phyloP scores from a whole-genome alignment of 306 rosid genomes.

The Trichosanthes cucumerina region DNA sequence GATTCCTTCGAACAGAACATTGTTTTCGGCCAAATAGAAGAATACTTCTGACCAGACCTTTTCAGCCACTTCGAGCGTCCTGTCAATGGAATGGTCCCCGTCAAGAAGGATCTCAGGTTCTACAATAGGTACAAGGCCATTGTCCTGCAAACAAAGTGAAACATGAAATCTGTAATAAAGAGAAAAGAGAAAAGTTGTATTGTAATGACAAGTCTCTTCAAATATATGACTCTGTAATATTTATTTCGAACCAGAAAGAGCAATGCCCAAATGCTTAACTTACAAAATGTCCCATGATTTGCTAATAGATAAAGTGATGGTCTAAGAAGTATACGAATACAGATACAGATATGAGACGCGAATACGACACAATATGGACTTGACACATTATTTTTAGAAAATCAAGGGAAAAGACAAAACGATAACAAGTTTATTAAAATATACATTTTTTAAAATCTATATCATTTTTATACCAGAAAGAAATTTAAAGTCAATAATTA shows the following conservation, averaged over 20 bases:
- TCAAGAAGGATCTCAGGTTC: conserved; percentile 99
- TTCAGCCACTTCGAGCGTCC: conserved; percentile 93
- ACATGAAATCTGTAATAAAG: neutral
- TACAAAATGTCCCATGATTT: neutral
- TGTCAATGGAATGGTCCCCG: conserved; percentile 93
- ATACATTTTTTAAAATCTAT: no score
- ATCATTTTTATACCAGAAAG: no score
- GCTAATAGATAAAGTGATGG: neutral
- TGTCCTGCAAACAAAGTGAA: conserved; percentile 43
- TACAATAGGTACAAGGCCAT: conserved; percentile 98
- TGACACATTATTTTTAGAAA: no score
- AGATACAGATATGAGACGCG: neutral
- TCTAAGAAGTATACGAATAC: neutral
- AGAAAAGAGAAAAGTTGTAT: neutral
- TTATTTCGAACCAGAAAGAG: neutral
- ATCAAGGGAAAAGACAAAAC: no score
- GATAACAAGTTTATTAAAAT: no score
- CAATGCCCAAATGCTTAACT: neutral
- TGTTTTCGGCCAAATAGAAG: conserved; percentile 87
- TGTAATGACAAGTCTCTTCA: neutral
- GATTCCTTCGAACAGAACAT: conserved; percentile 88
- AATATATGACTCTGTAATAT: neutral
- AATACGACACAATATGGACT: no score
- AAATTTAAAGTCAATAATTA: neutral
- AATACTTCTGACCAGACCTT: conserved; percentile 98